These are phyloP conservation scores for Brasilioporus rufonigricans DNA, from an alignment of 768 basidiomycete species.

Conservation along the genomic window DNA sequence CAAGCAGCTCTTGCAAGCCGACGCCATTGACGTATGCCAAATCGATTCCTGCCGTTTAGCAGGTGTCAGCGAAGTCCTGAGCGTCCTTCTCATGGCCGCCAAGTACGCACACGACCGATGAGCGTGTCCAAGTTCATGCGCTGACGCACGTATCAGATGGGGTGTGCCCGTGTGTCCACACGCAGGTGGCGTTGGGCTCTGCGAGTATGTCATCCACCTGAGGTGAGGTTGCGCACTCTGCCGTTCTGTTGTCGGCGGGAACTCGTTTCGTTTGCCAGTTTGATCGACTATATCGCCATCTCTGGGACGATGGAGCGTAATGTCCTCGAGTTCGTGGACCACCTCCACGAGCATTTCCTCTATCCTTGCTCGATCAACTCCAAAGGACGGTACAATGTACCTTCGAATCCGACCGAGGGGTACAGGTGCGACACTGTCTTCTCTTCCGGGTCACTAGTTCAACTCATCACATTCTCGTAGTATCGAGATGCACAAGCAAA, in stretches of 20 bases:
- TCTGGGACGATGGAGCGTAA: constrained; percentile 94
- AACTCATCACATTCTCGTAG: constrained; percentile 36
- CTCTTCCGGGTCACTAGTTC: neutral
- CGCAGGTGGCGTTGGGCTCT: constrained; percentile 93
- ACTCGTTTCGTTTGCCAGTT: constrained; percentile 36
- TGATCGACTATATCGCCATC: constrained; percentile 92
- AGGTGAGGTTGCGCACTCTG: constrained; percentile 40
- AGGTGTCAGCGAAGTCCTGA: constrained; percentile 93
- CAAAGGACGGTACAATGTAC: constrained; percentile 86
- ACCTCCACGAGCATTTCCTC: constrained; percentile 92
- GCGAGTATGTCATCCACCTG: constrained; percentile 89
- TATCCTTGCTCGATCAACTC: constrained; percentile 86
- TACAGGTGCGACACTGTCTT: constrained; percentile 40
- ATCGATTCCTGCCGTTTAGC: constrained; percentile 94
- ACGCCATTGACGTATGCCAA: constrained; percentile 93
- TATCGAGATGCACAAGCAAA: constrained; percentile 83
- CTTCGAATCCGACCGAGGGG: constrained; percentile 69
- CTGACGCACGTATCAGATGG: constrained; percentile 48
- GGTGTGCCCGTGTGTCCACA: constrained; percentile 93
- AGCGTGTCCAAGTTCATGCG: neutral
- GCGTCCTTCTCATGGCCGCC: constrained; percentile 88
- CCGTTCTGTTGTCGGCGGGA: neutral
- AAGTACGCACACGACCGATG: constrained; percentile 49
- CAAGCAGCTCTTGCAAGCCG: constrained; percentile 91
- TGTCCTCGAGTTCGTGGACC: constrained; percentile 88